These are phyloP conservation scores for Metschnikowia vanudenii DNA, from an alignment of 805 yeast species.

Conservation along the genomic window DNA sequence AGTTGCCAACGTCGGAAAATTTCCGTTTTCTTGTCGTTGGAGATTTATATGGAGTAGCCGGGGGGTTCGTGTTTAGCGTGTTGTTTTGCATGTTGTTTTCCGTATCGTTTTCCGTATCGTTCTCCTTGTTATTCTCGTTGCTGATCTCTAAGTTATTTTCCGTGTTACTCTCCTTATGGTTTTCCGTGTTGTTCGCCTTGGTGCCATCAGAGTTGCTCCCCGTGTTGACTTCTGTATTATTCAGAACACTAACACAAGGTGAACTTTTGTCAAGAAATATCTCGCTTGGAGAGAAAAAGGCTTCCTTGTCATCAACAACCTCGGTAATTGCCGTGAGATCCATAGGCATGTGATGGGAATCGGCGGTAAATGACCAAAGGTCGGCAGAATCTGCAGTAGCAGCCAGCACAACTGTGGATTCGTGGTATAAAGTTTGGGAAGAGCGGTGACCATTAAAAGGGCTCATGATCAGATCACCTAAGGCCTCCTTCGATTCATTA, in stretches of 20 bases:
- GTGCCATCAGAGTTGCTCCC: not conserved
- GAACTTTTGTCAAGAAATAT: constrained; percentile 14
- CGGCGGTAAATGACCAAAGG: constrained; percentile 33
- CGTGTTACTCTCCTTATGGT: not conserved
- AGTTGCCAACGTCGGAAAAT: constrained; percentile 18
- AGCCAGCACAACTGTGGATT: constrained; percentile 15
- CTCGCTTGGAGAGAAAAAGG: constrained; percentile 37
- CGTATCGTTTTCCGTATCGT: too few species aligned
- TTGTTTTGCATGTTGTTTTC: too few species aligned
- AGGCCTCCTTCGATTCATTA: not conserved
- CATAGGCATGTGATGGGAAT: constrained; percentile 17
- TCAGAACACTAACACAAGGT: not conserved
- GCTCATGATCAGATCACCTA: not conserved
- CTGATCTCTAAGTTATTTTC: not conserved
- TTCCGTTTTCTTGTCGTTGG: constrained; percentile 5
- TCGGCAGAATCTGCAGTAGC: constrained; percentile 23
- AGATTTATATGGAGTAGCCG: not conserved
- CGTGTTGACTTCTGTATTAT: not conserved
- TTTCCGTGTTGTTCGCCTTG: too few species aligned
- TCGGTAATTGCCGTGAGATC: constrained; percentile 29
- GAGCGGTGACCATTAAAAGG: not conserved
- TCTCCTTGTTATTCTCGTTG: too few species aligned
- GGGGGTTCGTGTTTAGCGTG: not conserved
- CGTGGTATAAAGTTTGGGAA: constrained; percentile 1
- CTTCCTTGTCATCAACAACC: constrained; percentile 18